Conservation (phyloP, 495 filamentous ascomycete species). For the Pyrenula massariospora region DNA sequence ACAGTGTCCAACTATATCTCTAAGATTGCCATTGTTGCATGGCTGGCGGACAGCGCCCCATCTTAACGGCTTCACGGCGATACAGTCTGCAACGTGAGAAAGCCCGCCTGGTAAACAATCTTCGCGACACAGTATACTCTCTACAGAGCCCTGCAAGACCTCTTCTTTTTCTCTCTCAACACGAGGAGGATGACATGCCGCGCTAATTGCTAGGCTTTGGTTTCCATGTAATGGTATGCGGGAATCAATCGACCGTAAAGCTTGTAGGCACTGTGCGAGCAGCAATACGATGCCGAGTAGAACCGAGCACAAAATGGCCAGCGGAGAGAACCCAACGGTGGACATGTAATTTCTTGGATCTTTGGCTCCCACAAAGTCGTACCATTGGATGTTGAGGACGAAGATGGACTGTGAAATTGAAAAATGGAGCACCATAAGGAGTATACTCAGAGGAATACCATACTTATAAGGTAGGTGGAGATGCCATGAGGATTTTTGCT, state of each 20-base stretch:
- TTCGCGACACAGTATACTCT: too few species aligned
- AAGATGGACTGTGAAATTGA: slow-evolving; percentile 15
- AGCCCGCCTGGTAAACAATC: too few species aligned
- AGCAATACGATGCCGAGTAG: background rate
- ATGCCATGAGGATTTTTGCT: slow-evolving; percentile 24
- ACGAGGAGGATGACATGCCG: background rate
- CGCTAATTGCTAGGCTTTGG: slow-evolving; percentile 16
- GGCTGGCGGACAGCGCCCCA: too few species aligned
- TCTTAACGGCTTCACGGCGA: too few species aligned
- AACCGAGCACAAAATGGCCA: background rate
- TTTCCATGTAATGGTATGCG: slow-evolving; percentile 19
- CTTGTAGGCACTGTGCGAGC: background rate
- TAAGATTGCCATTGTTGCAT: too few species aligned
- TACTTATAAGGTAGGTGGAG: slow-evolving; percentile 25
- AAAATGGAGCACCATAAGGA: slow-evolving; percentile 11
- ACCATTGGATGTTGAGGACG: slow-evolving; percentile 10
- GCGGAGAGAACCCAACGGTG: background rate
- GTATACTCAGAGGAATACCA: slow-evolving; percentile 14
- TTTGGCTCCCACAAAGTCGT: background rate
- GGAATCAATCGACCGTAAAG: background rate
- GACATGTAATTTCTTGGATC: background rate
- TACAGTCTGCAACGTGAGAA: too few species aligned
- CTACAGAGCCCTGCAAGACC: too few species aligned
- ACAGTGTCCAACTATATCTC: too few species aligned
- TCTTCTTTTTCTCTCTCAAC: too few species aligned